Evolutionary conservation across 352 stramenopile species (phyloP), one percentile per base, ranked within the genome.

Genomic region (Peronosclerospora sorghi): DNA sequence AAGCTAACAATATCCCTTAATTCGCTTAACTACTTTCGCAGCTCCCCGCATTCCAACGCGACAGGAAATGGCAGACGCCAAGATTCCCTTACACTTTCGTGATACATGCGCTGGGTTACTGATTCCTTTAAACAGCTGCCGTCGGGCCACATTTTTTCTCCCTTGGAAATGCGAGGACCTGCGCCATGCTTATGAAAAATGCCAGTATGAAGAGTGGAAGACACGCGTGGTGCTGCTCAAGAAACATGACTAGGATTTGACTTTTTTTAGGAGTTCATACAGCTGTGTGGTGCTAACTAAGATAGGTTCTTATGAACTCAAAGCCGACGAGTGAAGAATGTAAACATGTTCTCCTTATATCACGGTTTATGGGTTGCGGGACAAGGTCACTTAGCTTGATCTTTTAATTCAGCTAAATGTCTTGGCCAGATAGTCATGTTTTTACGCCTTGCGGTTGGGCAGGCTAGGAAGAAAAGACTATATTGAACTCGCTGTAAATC

Each of bases 171-270:
- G 95, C 68, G 76, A 87, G 60, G 91, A 98, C 62, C 66, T 98
- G 65, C 86, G 93, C 63, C 95, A 98, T 71, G 95, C 87, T 21
- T 98, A 98, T 68, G 95, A 98, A 69, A 97, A 98, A 68, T 98
- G 95, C 72, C 79, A 97, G 77, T 98, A 98, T 67, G 83, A 93
- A 52, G 86, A 96, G 56, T 76, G 79, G 79, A 87, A 91, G 69
- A 88, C 85, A 51, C 75, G 79, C 29, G 73, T 85, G 32, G 65
- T 80, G 47, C 73, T 87, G 40, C 61, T 91, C 24, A 91, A 91
- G 59, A 73, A 84, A 52, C 59, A 62, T 39, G 45, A 83, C 47
- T 83, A 79, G 61, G 23, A 32, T 30, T 8, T 35, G 13, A 18
- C 30, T 9, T 19, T 35, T 15, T 2, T 8, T n/a, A 17, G 15